phyloP scores from a whole-genome alignment of 2,329 filamentous ascomycete genomes.

The Diaporthe aspalathi region DNA sequence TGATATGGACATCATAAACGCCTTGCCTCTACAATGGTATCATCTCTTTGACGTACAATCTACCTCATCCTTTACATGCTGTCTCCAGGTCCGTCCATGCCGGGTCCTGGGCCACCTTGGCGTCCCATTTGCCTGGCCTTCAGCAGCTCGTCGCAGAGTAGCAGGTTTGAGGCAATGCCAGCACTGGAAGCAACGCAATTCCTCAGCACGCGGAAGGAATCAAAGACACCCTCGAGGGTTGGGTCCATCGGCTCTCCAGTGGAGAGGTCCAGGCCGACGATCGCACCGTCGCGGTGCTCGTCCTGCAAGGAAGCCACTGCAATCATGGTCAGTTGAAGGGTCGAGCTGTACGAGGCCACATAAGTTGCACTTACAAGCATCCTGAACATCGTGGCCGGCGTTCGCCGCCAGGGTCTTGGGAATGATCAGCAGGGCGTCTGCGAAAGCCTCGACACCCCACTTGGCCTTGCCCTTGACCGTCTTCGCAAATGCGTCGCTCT shows the following conservation, averaged over 20 bases:
- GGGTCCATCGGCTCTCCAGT: slow-evolving; percentile 97
- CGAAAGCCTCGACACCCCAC: slow-evolving; percentile 94
- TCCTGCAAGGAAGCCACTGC: slow-evolving; percentile 88
- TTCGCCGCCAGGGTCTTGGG: slow-evolving; percentile 98
- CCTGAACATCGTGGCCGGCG: slow-evolving; percentile 95
- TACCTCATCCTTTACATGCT: slow-evolving; percentile 25
- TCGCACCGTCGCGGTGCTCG: slow-evolving; percentile 83
- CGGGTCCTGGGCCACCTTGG: slow-evolving; percentile 70
- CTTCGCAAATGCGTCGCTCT: slow-evolving; percentile 86
- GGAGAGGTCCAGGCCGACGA: slow-evolving; percentile 86
- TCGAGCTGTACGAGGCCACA: not conserved
- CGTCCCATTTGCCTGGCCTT: slow-evolving; percentile 96
- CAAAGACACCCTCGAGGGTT: slow-evolving; percentile 89
- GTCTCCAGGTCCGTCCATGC: slow-evolving; percentile 71
- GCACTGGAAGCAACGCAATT: slow-evolving; percentile 95
- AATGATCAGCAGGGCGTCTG: slow-evolving; percentile 93
- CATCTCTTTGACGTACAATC: slow-evolving; percentile 39
- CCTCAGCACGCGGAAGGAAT: slow-evolving; percentile 93
- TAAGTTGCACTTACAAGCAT: slow-evolving; percentile 76
- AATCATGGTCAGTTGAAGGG: slow-evolving; percentile 35
- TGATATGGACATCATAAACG: slow-evolving; percentile 38
- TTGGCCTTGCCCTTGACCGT: slow-evolving; percentile 98
- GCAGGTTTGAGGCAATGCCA: slow-evolving; percentile 92
- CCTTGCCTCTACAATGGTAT: slow-evolving; percentile 52
- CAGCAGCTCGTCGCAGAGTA: slow-evolving; percentile 95